Evolutionary conservation across 371 early-diverging fungal species (phyloP).

Genomic region (Mucor velutinosus): DNA sequence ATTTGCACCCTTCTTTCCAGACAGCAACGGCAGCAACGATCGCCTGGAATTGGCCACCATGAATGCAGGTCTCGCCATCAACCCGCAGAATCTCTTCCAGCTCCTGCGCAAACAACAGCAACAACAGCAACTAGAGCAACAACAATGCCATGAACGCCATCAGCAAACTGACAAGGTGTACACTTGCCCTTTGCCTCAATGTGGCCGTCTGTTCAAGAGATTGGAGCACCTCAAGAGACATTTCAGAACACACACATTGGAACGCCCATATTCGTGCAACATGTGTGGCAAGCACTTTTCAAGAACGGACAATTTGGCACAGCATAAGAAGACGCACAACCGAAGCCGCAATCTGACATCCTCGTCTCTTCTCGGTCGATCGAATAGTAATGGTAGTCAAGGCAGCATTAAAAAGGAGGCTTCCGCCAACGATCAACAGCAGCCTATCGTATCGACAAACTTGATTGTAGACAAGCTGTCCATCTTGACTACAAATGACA

Average conservation of each 20-base stretch:
- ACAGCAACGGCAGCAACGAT: slow-evolving; percentile 10
- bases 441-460: background rate
- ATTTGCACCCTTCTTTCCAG: background rate
- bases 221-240: slow-evolving; percentile 86
- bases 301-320: slow-evolving; percentile 81
- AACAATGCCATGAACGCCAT: background rate
- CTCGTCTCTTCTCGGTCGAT: slow-evolving; percentile 2
- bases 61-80: slow-evolving; percentile 15
- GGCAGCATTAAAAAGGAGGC: background rate
- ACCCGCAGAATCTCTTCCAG: slow-evolving; percentile 9
- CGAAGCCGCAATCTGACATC: slow-evolving; percentile 10
- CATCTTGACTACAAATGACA: slow-evolving; percentile 1
- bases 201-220: slow-evolving; percentile 66
- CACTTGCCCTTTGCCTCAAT: slow-evolving; percentile 45
- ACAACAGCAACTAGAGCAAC: background rate
- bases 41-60: slow-evolving; percentile 16
- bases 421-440: background rate
- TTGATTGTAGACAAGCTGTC: slow-evolving; percentile 3
- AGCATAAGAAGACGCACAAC: slow-evolving; percentile 81
- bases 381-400: slow-evolving; percentile 1
- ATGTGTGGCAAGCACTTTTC: slow-evolving; percentile 83
- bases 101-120: slow-evolving; percentile 2
- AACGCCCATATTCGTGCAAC: slow-evolving; percentile 73
- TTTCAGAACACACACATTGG: slow-evolving; percentile 77
- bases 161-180: slow-evolving; percentile 8